Evolutionary conservation across 2,329 filamentous ascomycete genomes (phyloP).

Genomic region (Berkeleyomyces rouxiae): DNA sequence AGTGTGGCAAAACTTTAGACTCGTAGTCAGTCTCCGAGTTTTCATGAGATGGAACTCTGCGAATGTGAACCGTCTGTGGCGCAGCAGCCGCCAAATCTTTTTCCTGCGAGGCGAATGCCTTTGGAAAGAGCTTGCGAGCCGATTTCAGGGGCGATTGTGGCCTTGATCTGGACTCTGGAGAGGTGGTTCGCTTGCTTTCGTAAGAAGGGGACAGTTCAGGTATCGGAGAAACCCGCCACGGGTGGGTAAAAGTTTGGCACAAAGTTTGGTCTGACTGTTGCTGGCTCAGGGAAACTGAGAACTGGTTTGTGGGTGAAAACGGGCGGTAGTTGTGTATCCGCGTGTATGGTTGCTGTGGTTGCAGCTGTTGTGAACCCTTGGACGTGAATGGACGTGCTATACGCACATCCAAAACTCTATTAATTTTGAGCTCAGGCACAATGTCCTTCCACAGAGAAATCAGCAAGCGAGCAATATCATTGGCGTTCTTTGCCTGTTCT

Average conservation of each 20-base stretch:
- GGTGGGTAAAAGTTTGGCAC: background rate
- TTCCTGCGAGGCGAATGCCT: background rate
- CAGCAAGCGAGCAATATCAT: conserved; percentile 46
- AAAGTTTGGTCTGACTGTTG: background rate
- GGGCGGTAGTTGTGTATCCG: background rate
- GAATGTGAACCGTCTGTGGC: background rate
- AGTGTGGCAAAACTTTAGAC: background rate
- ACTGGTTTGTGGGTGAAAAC: background rate
- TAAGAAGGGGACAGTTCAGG: background rate
- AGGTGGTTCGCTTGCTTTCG: background rate
- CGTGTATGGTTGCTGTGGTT: background rate
- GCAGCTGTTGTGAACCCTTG: background rate
- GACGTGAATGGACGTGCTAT: conserved; percentile 4
- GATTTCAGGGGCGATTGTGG: background rate
- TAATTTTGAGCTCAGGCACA: conserved; percentile 7
- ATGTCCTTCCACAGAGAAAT: conserved; percentile 47
- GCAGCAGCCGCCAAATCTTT: background rate
- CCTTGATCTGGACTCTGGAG: background rate
- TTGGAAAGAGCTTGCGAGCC: conserved; percentile 1
- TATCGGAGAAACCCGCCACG: background rate
- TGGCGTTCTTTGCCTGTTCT: conserved; percentile 42
- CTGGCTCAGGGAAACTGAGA: background rate
- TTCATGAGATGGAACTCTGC: background rate
- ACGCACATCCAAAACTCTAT: conserved; percentile 7
- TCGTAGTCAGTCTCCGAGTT: background rate